A percentile compares a stretch with the other conserved stretches of the same genome.
Conservation (phyloP, 2,329 filamentous ascomycete genomes). For the Fusarium tricinctum region DNA sequence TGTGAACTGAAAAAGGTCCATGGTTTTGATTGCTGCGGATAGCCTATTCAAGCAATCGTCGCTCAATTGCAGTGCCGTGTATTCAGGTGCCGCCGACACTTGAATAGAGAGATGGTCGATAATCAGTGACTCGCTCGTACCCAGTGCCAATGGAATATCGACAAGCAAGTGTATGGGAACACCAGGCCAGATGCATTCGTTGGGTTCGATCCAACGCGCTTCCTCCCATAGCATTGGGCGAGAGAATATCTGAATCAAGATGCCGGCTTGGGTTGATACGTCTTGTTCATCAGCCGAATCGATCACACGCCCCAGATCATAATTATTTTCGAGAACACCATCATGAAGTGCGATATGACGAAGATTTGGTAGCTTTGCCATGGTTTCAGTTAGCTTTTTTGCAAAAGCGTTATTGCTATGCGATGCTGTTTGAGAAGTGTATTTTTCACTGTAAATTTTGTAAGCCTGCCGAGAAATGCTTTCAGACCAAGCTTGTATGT, state of each 20-base stretch:
- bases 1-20: neutral
- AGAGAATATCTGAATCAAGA: neutral
- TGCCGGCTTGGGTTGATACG: neutral
- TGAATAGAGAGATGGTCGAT: neutral
- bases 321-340: neutral
- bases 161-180: neutral
- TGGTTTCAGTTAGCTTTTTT: fast-evolving
- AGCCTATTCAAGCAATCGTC: fast-evolving
- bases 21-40: neutral
- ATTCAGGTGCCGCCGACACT: neutral
- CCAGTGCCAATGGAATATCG: neutral
- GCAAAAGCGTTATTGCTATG: neutral
- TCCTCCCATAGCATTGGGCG: neutral
- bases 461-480: neutral
- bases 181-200: neutral
- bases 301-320: neutral
- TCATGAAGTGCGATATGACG: neutral
- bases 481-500: fast-evolving
- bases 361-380: neutral
- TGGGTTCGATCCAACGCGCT: neutral
- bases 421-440: fast-evolving
- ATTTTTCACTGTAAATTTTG: neutral
- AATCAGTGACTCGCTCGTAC: fast-evolving
- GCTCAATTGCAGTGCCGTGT: fast-evolving
- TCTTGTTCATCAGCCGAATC: neutral